Evolutionary conservation across 805 yeast genomes (phyloP), one percentile per base, ranked within the genome.

Genomic region (Zygosaccharomyces lentus): DNA sequence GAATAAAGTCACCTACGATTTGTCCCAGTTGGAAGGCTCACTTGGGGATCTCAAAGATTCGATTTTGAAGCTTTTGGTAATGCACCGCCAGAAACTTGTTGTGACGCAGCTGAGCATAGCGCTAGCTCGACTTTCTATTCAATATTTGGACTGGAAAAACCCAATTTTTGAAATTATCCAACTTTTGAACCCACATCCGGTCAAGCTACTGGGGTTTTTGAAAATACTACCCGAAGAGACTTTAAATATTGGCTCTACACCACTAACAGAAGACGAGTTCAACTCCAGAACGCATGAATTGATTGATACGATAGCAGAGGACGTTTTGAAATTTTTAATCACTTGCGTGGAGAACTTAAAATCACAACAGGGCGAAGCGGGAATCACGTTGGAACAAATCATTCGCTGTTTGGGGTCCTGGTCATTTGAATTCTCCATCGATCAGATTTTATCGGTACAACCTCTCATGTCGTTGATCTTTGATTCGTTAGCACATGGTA

Each of bases 161-260:
- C 86, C 95, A 1, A 61, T 89, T 3, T 72, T 69, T 19, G 96
- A 89, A 53, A 76, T 88, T 46, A 77, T 85, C 12, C 50, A 72
- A 4, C 61, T 67, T 15, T 43, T 66, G 69, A 42, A 69, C 62
- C 43, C 61, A 69, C 39, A 61, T 75, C 55, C 67, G 64, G 45
- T 64, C 78, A 40, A 57, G 19, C 63, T 91, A 35, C 70, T 95
- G 46, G 95, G 87, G 59, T 89, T 91, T 58, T 74, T 93, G 51
- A 82, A 81, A 61, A 82, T 93, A 42, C 69, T 93, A 46, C 99
- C 99, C 1, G 98, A 93, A 64, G 99, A 93, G 66, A 75, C 89
- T 36, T 67, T 82, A 36, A 95, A 85, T 56, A 80, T 82, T 41
- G 85, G 83, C 54, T 81, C 81, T 48, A 79, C 93, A 1, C 83